Evolutionary conservation across 768 basidiomycete species (phyloP).

Genomic region (Amanita inopinata): DNA sequence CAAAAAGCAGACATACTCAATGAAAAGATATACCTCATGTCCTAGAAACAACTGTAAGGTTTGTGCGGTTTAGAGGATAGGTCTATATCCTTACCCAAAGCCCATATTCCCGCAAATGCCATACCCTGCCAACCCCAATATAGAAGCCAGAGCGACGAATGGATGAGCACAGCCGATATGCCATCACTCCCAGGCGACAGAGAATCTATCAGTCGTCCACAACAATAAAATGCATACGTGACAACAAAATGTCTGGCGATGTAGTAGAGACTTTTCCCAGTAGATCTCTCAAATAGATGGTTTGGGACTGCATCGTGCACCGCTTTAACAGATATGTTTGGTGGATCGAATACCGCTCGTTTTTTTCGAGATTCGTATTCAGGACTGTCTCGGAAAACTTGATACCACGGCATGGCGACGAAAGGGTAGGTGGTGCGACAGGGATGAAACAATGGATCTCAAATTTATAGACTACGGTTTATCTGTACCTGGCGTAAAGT

Average conservation of each 20-base stretch:
- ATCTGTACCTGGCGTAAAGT: neutral
- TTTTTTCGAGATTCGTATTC: constrained; percentile 38
- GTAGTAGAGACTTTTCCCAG: constrained; percentile 33
- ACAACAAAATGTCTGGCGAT: constrained; percentile 31
- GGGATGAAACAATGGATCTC: neutral
- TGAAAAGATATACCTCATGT: constrained; percentile 27
- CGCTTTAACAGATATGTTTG: constrained; percentile 31
- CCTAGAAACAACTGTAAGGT: constrained; percentile 17
- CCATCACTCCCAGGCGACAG: constrained; percentile 1
- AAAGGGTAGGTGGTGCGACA: neutral
- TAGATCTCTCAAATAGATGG: constrained; percentile 36
- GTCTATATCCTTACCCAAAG: constrained; percentile 24
- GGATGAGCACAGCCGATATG: constrained; percentile 7
- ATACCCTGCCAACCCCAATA: constrained; percentile 47
- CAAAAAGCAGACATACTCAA: neutral
- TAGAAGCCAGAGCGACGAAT: constrained; percentile 28
- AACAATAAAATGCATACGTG: constrained; percentile 27
- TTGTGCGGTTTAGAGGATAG: neutral
- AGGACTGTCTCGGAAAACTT: constrained; percentile 35
- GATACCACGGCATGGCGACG: constrained; percentile 29
- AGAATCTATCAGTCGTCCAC: constrained; percentile 27
- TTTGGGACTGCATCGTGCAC: constrained; percentile 39
- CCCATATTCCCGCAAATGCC: constrained; percentile 34
- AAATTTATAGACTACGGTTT: constrained; percentile 2
- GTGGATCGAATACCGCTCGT: constrained; percentile 29